Base-by-base conservation (phyloP, 2,329 filamentous ascomycete genomes). In the Leptographium wingfieldii region DNA sequence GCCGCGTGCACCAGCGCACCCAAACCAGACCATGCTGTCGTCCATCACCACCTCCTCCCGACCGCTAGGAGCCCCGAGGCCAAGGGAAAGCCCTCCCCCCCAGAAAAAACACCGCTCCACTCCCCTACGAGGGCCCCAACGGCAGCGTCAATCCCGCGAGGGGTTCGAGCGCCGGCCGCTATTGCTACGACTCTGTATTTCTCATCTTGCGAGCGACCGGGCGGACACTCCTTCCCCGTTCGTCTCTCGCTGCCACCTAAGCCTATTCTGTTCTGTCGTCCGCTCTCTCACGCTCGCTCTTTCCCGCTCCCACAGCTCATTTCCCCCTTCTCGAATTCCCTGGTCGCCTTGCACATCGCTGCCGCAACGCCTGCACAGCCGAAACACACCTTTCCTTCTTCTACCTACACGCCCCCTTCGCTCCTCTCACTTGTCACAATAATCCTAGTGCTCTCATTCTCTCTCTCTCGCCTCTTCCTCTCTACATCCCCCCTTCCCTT, bases 271-370 rank as follows among this genome's bases (percentile, higher is more conserved):
- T 22, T 22, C 35, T 25, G 10, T 43, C 5, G n/a, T 48, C 29
- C 16, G 16, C 40, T 9, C 55, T 43, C 22, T 57, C 33, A 5
- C 33, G 38, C 53, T 40, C 3, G 10, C 43, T 25, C 35, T n/a
- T 5, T 16, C 25, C 55, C 14, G 9, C 22, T 11, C 10, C 33
- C 54, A 40, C 35, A 56, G 25, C 38, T 58, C 56, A 58, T 58
- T 53, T 58, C 56, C 56, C 55, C 56, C 33, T 58, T 53, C 29
- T 58, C 48, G 5, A 29, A 48, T 10, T 38, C 56, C 56, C 56
- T 53, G 48, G 46, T 29, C 56, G 14, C 12, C 55, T 9, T 54
- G 19, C 53, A n/a, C 53, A 25, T 40, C n/a, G 53, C n/a, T 35
- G 52, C 29, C 43, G 43, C 3, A 40, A 54, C 33, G 53, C n/a